Conservation (phyloP, 1,284 basidiomycete genomes). For the Papiliotrema flavescens region DNA sequence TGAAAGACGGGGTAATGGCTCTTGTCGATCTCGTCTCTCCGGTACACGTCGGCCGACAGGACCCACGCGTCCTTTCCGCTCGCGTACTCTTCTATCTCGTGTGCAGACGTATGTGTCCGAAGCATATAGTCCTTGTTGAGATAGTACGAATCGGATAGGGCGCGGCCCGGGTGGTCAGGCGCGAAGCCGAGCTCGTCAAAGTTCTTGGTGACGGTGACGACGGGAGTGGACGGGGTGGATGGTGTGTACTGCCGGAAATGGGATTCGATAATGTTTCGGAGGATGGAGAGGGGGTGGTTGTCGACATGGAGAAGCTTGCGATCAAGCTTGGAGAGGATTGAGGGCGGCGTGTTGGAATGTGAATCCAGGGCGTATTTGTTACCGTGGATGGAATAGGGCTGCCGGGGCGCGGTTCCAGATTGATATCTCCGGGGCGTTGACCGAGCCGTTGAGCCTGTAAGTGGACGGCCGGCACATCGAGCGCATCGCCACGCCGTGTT, state of each 20-base stretch:
- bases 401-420: not conserved
- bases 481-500: too few species aligned
- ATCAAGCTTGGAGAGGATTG: constrained; percentile 73
- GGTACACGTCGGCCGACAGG: constrained; percentile 95
- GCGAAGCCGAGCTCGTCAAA: constrained; percentile 97
- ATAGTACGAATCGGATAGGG: constrained; percentile 91
- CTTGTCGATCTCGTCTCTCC: constrained; percentile 95
- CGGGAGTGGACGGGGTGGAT: constrained; percentile 64
- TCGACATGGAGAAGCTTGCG: constrained; percentile 70
- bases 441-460: too few species aligned
- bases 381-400: constrained; percentile 30
- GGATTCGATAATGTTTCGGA: constrained; percentile 77
- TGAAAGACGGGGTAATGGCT: constrained; percentile 99
- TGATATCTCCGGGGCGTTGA: not conserved
- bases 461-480: too few species aligned
- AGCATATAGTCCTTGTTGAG: constrained; percentile 86
- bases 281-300: constrained; percentile 79
- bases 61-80: constrained; percentile 77
- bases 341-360: constrained; percentile 78
- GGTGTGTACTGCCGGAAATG: constrained; percentile 66
- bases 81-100: constrained; percentile 89
- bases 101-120: constrained; percentile 94
- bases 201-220: constrained; percentile 88
- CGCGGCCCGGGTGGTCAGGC: constrained; percentile 85
- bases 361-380: constrained; percentile 64